Evolutionary conservation across 75 land plant genomes (phyloP).

Genomic region (Pseudotsuga menziesii): DNA sequence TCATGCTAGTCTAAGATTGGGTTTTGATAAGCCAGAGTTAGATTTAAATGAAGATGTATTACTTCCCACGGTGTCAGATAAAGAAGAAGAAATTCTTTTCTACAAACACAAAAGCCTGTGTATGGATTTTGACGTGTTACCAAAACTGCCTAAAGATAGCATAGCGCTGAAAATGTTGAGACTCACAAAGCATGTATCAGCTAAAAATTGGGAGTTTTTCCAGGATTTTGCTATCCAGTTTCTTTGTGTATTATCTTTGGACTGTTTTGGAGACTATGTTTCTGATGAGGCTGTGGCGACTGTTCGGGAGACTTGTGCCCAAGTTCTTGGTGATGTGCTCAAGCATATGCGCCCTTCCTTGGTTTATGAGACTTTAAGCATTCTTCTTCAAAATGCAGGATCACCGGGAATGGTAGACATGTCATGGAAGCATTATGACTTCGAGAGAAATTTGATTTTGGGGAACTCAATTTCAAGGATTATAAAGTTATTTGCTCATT

Average conservation of each 20-base stretch:
- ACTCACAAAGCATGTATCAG: slow-evolving; percentile 64
- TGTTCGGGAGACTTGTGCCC: slow-evolving; percentile 98
- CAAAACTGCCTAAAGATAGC: slow-evolving; percentile 28
- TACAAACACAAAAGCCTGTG: not conserved
- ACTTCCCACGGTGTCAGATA: not conserved
- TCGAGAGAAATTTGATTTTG: too few relatives aligned
- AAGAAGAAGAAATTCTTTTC: not conserved
- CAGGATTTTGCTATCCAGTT: slow-evolving; percentile 95
- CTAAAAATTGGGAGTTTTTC: slow-evolving; percentile 83
- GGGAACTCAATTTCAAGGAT: too few relatives aligned
- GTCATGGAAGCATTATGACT: too few relatives aligned
- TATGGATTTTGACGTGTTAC: slow-evolving; percentile 7
- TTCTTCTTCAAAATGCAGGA: slow-evolving; percentile 96
- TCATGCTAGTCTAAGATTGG: slow-evolving; percentile 20
- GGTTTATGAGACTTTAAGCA: slow-evolving; percentile 75
- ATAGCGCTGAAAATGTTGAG: slow-evolving; percentile 48
- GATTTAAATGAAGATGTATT: slow-evolving; percentile 24
- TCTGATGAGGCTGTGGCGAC: slow-evolving; percentile 99
- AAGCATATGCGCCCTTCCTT: slow-evolving; percentile 83
- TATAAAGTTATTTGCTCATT: too few relatives aligned
- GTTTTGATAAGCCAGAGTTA: slow-evolving; percentile 44
- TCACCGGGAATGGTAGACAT: too few relatives aligned
- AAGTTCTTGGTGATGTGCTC: slow-evolving; percentile 86
- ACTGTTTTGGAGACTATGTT: slow-evolving; percentile 98
- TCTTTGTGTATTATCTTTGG: slow-evolving; percentile 81